Evolutionary conservation across 2,329 filamentous ascomycete species (phyloP).

Genomic region (Talaromyces sp.): DNA sequence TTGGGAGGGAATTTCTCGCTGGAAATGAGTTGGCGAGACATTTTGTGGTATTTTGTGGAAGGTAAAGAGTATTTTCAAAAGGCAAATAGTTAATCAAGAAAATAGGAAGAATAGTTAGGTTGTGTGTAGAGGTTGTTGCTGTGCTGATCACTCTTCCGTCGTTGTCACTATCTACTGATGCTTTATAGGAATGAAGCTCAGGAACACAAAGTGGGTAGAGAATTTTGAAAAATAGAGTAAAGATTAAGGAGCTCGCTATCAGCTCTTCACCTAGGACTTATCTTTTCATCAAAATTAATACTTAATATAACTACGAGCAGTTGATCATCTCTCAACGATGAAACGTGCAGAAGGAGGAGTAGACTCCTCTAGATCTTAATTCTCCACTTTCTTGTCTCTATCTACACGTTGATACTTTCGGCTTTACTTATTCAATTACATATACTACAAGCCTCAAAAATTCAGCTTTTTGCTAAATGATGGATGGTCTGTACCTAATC

Average conservation of each 20-base stretch:
- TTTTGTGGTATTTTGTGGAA: constrained; percentile 19
- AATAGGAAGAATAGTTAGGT: neutral
- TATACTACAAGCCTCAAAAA: neutral
- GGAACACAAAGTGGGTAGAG: no score
- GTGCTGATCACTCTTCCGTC: neutral
- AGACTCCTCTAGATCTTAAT: neutral
- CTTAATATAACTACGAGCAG: neutral
- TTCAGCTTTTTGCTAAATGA: neutral
- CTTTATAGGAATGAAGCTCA: neutral
- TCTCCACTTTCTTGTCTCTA: neutral
- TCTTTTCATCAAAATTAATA: neutral
- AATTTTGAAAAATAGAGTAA: neutral
- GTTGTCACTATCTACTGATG: neutral
- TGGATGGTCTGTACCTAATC: neutral
- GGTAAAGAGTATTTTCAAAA: neutral
- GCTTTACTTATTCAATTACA: neutral
- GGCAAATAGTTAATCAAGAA: neutral
- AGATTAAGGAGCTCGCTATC: neutral
- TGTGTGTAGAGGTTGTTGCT: neutral
- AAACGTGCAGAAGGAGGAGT: neutral
- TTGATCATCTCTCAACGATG: neutral
- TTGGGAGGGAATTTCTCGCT: constrained; percentile 48
- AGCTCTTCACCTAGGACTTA: neutral
- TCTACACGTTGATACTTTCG: neutral
- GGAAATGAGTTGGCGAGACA: constrained; percentile 48